Percentiles rank a stretch among this genome's conserved stretches.
phyloP scores from a whole-genome alignment of 179 eudicot species.

The Patellifolia procumbens region DNA sequence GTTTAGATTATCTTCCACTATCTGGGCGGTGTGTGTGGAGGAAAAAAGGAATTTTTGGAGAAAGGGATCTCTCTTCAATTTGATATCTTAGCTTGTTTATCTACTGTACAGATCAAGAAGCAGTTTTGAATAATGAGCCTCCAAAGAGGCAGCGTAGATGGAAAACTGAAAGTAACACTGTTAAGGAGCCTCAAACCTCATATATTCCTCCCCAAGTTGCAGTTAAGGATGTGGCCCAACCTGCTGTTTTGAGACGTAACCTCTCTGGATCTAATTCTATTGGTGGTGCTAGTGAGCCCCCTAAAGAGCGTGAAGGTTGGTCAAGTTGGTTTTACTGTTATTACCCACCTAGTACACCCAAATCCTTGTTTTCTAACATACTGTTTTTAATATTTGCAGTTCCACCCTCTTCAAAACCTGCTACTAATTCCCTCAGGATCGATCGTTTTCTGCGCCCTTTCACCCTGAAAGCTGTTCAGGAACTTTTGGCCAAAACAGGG shows the following conservation, averaged over 20 bases:
- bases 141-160: slow-evolving; percentile 72
- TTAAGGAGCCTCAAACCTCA: slow-evolving; percentile 45
- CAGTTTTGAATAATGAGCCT: slow-evolving; percentile 45
- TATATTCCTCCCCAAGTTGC: slow-evolving; percentile 36
- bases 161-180: slow-evolving; percentile 53
- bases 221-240: slow-evolving; percentile 37
- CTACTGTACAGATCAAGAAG: slow-evolving; percentile 46
- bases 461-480: slow-evolving; percentile 91
- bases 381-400: slow-evolving; percentile 41
- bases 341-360: neutral
- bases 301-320: slow-evolving; percentile 84
- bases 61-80: neutral
- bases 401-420: slow-evolving; percentile 67
- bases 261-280: slow-evolving; percentile 52
- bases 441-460: slow-evolving; percentile 89
- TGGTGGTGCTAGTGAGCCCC: slow-evolving; percentile 42
- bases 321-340: slow-evolving; percentile 11
- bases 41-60: neutral
- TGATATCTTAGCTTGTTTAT: neutral
- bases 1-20: too few relatives aligned
- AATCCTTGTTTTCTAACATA: neutral
- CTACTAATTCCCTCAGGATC: slow-evolving; percentile 79
- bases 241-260: slow-evolving; percentile 39
- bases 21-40: too few relatives aligned
- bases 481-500: slow-evolving; percentile 81